phyloP scores from a whole-genome alignment of 2,329 filamentous ascomycete species.

The Phaeosphaeria sp. region DNA sequence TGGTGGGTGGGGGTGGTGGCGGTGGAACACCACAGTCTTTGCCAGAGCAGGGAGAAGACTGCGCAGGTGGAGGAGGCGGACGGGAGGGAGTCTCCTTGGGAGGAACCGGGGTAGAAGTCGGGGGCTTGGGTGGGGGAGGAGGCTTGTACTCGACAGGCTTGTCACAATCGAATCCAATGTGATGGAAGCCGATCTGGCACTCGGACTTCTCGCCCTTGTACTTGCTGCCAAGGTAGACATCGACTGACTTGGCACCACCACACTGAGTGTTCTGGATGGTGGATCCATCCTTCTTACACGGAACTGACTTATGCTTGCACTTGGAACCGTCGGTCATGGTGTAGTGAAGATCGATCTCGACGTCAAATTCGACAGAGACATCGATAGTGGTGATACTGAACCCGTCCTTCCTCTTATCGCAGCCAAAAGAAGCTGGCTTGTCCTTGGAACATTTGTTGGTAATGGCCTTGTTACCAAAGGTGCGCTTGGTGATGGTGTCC shows the following conservation, averaged over 20 bases:
- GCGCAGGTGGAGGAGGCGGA: constrained; percentile 9
- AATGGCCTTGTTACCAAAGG: constrained; percentile 52
- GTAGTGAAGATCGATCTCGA: constrained; percentile 84
- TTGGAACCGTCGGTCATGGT: constrained; percentile 80
- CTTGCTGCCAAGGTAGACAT: constrained; percentile 64
- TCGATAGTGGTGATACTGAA: constrained; percentile 82
- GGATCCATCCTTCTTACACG: constrained; percentile 59
- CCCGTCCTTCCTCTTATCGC: constrained; percentile 54
- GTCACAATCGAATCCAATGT: constrained; percentile 76
- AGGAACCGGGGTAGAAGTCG: constrained; percentile 17
- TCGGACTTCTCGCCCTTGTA: constrained; percentile 58
- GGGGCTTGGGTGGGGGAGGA: constrained; percentile 20
- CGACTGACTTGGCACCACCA: constrained; percentile 85
- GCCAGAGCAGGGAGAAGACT: constrained; percentile 14
- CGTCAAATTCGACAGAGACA: constrained; percentile 75
- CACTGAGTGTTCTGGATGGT: constrained; percentile 85
- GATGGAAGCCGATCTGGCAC: constrained; percentile 77
- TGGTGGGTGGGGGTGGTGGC: no score
- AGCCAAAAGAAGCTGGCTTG: constrained; percentile 70
- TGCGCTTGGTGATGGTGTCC: constrained; percentile 57
- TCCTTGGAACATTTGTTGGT: constrained; percentile 57
- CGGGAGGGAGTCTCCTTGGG: constrained; percentile 12
- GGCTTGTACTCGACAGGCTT: constrained; percentile 30
- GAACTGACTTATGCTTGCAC: constrained; percentile 76
- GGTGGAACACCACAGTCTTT: constrained; percentile 4